Evolutionary conservation across 2,329 filamentous ascomycete species (phyloP).

Genomic region (Dactylonectria macrodidyma): DNA sequence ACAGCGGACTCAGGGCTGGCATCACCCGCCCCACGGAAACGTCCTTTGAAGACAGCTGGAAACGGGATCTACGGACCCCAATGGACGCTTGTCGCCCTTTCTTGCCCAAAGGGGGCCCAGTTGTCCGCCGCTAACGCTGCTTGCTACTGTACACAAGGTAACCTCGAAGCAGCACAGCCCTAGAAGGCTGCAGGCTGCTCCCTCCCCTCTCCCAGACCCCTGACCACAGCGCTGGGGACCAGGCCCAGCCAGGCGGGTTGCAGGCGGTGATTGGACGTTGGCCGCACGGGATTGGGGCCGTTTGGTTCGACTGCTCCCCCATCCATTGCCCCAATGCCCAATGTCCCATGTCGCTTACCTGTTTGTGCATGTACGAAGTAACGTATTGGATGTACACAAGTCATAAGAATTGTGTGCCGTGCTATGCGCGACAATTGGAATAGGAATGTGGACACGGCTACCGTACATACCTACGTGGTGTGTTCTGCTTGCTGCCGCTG

Average conservation of each 20-base stretch:
- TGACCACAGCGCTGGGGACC: conserved; percentile 5
- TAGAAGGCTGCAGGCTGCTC: conserved; percentile 33
- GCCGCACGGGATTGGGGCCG: not conserved
- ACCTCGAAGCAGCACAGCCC: conserved; percentile 41
- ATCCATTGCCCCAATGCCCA: not conserved
- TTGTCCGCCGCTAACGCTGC: conserved; percentile 25
- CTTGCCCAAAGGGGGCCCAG: conserved; percentile 11
- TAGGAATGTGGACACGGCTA: not conserved
- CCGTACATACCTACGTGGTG: not conserved
- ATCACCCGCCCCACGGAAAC: conserved; percentile 10
- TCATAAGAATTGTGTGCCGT: too few relatives aligned
- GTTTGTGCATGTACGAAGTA: not conserved
- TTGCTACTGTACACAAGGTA: not conserved
- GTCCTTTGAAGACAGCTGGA: not conserved
- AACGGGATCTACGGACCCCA: conserved; percentile 3
- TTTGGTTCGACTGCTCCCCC: not conserved
- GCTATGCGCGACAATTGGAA: not conserved
- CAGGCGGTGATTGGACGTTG: conserved; percentile 19
- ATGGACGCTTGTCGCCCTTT: conserved; percentile 10
- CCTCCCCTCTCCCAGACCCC: not conserved
- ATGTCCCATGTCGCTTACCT: not conserved
- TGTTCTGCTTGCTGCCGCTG: not conserved
- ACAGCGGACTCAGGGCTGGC: not conserved
- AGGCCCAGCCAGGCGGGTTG: conserved; percentile 17
- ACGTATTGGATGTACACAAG: too few relatives aligned